Evolutionary conservation across 257 asterid species (phyloP).

Genomic region (Prunella vulgaris): DNA sequence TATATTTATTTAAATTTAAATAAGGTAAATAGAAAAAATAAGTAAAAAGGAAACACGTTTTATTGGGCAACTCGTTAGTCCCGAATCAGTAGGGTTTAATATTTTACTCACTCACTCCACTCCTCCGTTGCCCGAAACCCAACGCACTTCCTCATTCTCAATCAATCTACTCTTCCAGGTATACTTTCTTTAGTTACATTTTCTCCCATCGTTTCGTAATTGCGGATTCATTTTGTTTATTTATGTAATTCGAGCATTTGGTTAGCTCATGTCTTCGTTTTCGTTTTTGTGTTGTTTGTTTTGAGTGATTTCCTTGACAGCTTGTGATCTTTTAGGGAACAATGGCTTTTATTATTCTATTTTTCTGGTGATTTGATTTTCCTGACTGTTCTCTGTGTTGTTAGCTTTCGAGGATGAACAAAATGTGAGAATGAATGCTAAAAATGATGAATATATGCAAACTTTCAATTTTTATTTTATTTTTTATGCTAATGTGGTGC

Average conservation of each 20-base stretch:
- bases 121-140: constrained; percentile 6
- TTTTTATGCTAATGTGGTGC: neutral
- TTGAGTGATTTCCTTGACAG: neutral
- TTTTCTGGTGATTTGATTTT: neutral
- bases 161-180: constrained; percentile 19
- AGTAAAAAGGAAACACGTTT: no score
- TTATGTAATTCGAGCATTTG: neutral
- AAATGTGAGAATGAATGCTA: neutral
- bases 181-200: neutral
- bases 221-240: neutral
- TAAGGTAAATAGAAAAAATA: no score
- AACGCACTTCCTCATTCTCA: constrained; percentile 11
- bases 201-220: neutral
- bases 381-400: neutral
- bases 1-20: no score
- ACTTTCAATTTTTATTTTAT: neutral
- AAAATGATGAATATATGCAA: neutral
- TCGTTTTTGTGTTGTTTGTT: neutral
- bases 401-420: neutral
- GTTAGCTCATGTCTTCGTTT: constrained; percentile 9
- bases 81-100: constrained; percentile 25
- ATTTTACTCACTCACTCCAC: neutral
- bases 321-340: neutral
- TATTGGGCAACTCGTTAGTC: neutral
- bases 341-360: neutral